Evolutionary conservation across 2,329 filamentous ascomycete genomes (phyloP).

Genomic region (Daldinia sp.): DNA sequence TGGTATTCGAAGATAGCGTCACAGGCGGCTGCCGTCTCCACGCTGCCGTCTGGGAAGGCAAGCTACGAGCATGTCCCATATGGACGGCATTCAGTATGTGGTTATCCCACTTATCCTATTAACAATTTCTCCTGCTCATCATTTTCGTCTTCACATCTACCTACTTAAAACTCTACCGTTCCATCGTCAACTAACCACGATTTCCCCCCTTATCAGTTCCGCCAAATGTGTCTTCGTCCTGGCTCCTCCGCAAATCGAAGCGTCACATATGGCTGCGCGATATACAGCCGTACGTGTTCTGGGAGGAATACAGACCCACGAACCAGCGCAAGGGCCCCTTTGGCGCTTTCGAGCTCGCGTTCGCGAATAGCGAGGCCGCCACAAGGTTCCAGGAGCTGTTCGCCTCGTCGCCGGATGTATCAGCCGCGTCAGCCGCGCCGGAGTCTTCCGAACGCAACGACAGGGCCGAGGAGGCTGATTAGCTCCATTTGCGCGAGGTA

Average conservation of each 20-base stretch:
- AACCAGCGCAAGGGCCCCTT: slow-evolving; percentile 62
- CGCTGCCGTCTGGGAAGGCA: slow-evolving; percentile 67
- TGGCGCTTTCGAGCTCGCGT: slow-evolving; percentile 65
- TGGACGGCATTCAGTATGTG: slow-evolving; percentile 73
- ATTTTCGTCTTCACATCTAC: background rate
- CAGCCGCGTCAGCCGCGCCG: slow-evolving; percentile 38
- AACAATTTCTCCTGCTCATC: slow-evolving; percentile 6
- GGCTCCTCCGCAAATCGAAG: slow-evolving; percentile 63
- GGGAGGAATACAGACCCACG: slow-evolving; percentile 65
- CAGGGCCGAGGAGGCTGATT: background rate
- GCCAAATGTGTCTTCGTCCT: slow-evolving; percentile 59
- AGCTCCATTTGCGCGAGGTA: background rate
- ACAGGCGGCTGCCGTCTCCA: slow-evolving; percentile 66
- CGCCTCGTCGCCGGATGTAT: slow-evolving; percentile 44
- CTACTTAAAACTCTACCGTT: background rate
- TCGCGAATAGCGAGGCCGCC: slow-evolving; percentile 54
- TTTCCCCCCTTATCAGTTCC: slow-evolving; percentile 58
- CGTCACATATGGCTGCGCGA: slow-evolving; percentile 65
- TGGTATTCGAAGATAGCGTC: slow-evolving; percentile 64
- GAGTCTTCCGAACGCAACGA: slow-evolving; percentile 22
- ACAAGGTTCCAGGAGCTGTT: slow-evolving; percentile 59
- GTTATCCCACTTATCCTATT: background rate
- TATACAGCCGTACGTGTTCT: slow-evolving; percentile 70
- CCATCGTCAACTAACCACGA: slow-evolving; percentile 10
- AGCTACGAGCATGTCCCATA: slow-evolving; percentile 66